Evolutionary conservation across 1,139 yeast species (phyloP).

Genomic region (Candida sojae): DNA sequence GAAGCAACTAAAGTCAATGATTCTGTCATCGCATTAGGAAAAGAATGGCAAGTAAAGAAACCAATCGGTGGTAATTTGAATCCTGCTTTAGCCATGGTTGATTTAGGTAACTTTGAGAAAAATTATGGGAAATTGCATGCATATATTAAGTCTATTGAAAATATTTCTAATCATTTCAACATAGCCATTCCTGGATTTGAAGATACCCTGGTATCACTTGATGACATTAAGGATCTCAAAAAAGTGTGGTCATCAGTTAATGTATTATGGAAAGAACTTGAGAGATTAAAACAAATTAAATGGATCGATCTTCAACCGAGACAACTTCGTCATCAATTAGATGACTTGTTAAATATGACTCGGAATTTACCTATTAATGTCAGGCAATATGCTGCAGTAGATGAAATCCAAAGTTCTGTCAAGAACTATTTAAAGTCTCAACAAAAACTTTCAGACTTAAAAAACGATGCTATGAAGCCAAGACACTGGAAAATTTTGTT

Average conservation of each 20-base stretch:
- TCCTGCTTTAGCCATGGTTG: slow-evolving; percentile 54
- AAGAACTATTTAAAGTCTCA: slow-evolving; percentile 41
- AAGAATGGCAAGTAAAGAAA: slow-evolving; percentile 36
- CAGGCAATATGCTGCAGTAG: slow-evolving; percentile 72
- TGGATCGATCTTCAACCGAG: slow-evolving; percentile 59
- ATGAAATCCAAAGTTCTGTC: slow-evolving; percentile 51
- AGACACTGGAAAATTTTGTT: slow-evolving; percentile 73
- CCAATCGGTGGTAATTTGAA: slow-evolving; percentile 37
- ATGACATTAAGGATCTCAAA: slow-evolving; percentile 60
- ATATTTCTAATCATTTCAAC: slow-evolving; percentile 46
- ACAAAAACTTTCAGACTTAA: slow-evolving; percentile 50
- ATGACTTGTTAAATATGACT: slow-evolving; percentile 48
- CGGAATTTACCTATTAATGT: slow-evolving; percentile 59
- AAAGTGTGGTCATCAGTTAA: slow-evolving; percentile 70
- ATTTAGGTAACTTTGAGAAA: slow-evolving; percentile 45
- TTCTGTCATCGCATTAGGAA: slow-evolving; percentile 22
- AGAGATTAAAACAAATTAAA: slow-evolving; percentile 38
- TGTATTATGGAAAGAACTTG: slow-evolving; percentile 53
- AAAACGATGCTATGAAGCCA: slow-evolving; percentile 57
- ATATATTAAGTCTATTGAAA: slow-evolving; percentile 26
- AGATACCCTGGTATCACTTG: slow-evolving; percentile 32
- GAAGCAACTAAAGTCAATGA: slow-evolving; percentile 44
- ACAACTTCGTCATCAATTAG: slow-evolving; percentile 51
- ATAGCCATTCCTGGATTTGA: slow-evolving; percentile 33
- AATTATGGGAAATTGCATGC: slow-evolving; percentile 21